Conservation (phyloP, 768 basidiomycete genomes). For the Trichaptum fuscoviolaceum region DNA sequence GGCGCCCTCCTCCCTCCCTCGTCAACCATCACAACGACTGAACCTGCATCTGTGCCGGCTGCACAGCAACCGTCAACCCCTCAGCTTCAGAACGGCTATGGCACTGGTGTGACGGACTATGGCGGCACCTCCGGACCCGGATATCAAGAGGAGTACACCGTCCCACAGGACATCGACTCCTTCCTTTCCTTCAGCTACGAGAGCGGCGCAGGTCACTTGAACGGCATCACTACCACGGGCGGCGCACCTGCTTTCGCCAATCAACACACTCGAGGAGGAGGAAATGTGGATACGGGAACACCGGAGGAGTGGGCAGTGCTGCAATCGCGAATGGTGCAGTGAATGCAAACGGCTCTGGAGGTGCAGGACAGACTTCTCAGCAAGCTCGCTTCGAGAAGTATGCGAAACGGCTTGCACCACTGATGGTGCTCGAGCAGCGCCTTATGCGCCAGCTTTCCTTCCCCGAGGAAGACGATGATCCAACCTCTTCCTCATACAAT, state of each 20-base stretch:
- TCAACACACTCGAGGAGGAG: not conserved
- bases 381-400: conserved; percentile 40
- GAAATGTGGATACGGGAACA: not conserved
- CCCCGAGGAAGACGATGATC: too few species aligned
- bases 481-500: not conserved
- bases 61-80: not conserved
- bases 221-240: not conserved
- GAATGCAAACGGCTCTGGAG: not conserved
- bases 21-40: not conserved
- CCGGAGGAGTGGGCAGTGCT: not conserved
- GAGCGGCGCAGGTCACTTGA: not conserved
- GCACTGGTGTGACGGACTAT: not conserved
- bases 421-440: conserved; percentile 66
- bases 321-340: not conserved
- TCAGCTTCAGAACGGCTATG: not conserved
- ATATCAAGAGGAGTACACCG: not conserved
- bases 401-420: conserved; percentile 54
- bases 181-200: too few species aligned
- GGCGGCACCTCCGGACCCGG: not conserved
- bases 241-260: not conserved
- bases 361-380: not conserved
- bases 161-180: too few species aligned
- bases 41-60: not conserved
- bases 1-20: not conserved
- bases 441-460: too few species aligned